These are phyloP conservation scores for Apiotrichum mycotoxinovorans DNA, from an alignment of 1,284 basidiomycete genomes.

Conservation along the genomic window DNA sequence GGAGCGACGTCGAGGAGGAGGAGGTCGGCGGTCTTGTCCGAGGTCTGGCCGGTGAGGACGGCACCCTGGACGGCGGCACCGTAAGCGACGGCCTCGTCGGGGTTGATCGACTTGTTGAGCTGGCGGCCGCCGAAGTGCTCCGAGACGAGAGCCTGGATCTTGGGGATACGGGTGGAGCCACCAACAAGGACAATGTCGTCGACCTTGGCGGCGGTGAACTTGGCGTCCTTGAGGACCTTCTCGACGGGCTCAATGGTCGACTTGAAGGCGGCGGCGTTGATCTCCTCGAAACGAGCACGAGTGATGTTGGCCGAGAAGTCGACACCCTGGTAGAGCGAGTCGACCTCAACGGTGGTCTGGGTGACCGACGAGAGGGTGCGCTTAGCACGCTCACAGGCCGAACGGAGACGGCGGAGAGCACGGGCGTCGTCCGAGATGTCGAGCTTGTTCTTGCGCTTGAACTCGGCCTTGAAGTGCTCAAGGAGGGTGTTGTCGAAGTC, in stretches of 20 bases:
- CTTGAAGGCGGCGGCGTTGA: slow-evolving; percentile 91
- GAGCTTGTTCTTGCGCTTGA: slow-evolving; percentile 69
- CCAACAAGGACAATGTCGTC: slow-evolving; percentile 99
- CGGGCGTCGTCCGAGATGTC: slow-evolving; percentile 95
- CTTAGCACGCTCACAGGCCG: slow-evolving; percentile 99
- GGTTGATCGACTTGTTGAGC: slow-evolving; percentile 98
- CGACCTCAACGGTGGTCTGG: slow-evolving; percentile 98
- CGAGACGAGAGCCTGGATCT: slow-evolving; percentile 96
- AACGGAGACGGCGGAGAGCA: slow-evolving; percentile 89
- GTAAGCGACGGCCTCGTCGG: slow-evolving; percentile 90
- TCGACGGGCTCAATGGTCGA: slow-evolving; percentile 97
- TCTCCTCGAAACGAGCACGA: slow-evolving; percentile 99
- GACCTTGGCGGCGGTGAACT: slow-evolving; percentile 95
- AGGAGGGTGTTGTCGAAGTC: slow-evolving; percentile 98
- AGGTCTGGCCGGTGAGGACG: slow-evolving; percentile 91
- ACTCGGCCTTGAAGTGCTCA: slow-evolving; percentile 70
- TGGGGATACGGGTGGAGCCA: slow-evolving; percentile 99
- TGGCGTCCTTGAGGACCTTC: slow-evolving; percentile 98
- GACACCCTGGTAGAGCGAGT: slow-evolving; percentile 85
- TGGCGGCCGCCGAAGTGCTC: slow-evolving; percentile 97
- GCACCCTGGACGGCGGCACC: slow-evolving; percentile 97
- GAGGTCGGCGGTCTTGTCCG: slow-evolving; percentile 91
- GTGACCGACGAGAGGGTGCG: slow-evolving; percentile 95
- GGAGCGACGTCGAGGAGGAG: slow-evolving; percentile 94
- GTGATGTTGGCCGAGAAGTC: slow-evolving; percentile 96